phyloP scores from a whole-genome alignment of 257 asterid species.

The Solanum corneliomulleri region DNA sequence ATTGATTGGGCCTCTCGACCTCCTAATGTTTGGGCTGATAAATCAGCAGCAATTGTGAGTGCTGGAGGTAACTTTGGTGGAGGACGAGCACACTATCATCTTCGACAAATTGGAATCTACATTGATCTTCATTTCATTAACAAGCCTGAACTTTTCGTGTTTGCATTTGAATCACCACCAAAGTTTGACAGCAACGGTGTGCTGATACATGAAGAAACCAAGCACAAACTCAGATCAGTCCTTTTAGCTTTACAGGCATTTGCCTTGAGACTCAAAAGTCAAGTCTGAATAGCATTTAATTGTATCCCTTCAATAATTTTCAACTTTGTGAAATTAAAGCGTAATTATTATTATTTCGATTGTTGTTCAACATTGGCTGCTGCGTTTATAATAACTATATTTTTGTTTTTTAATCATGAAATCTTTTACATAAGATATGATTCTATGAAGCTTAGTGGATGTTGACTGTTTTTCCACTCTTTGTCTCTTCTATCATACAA shows the following conservation, averaged over 20 bases:
- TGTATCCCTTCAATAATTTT: not conserved
- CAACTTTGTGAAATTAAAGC: not conserved
- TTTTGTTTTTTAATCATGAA: not conserved
- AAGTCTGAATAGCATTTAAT: not conserved
- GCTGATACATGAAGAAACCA: slow-evolving; percentile 39
- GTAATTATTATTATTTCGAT: not conserved
- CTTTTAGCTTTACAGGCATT: slow-evolving; percentile 1
- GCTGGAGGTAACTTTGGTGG: slow-evolving; percentile 69
- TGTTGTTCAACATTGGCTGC: not conserved
- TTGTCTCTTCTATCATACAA: not conserved
- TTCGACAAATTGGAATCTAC: slow-evolving; percentile 70
- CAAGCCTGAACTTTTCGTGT: slow-evolving; percentile 66
- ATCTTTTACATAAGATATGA: not conserved
- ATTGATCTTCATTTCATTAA: slow-evolving; percentile 84
- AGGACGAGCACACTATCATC: slow-evolving; percentile 71
- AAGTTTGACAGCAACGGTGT: slow-evolving; percentile 57
- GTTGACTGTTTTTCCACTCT: not conserved
- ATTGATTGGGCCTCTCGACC: slow-evolving; percentile 93
- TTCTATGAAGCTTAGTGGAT: not conserved
- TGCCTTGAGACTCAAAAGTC: not conserved
- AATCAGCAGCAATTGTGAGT: slow-evolving; percentile 72
- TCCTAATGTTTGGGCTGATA: slow-evolving; percentile 73
- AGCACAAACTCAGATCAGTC: not conserved
- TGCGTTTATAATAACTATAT: not conserved
- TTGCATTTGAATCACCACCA: slow-evolving; percentile 50